Base-by-base conservation (phyloP, 1,284 basidiomycete species). In the Amylostereum chailletii region DNA sequence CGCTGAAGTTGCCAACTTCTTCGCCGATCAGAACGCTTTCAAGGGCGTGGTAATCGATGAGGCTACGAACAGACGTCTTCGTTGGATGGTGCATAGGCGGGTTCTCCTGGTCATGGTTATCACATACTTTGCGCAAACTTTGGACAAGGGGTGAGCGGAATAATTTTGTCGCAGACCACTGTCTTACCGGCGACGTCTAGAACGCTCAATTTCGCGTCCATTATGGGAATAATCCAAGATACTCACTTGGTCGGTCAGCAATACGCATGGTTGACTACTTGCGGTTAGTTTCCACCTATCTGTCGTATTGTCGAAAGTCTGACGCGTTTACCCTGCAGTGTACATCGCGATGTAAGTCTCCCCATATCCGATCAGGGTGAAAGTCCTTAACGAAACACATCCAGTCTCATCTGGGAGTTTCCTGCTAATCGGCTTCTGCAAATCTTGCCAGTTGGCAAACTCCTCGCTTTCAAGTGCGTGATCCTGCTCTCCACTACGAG, bases 191-290 rank as follows among this genome's bases (percentile, higher is more conserved):
- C 19, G 19, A 19, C 19, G 19, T 19, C 30, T 41, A 72, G 72
- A 49, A 76, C 75, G 9, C 65, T 77, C 46, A 75, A 71, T 51
- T 76, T 77, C 57, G 75, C 76, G 5, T 73, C 74, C 30, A 79
- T 79, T 53, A 79, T 78, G 77, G 75, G 75, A 29, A 75, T 77
- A 47, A 61, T 64, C 2, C 58, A 68, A 49, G 75, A 76, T 54
- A 71, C 70, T 0, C 53, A 70, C 49, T 67, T 77, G 9, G 59
- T 64, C 38, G 75, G 75, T 0, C 75, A 76, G 58, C 65, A 76
- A 57, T 77, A 76, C 55, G 66, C 70, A 1, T 76, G 74, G 75
- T 55, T 76, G 27, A 75, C 74, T 5, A 76, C 74, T 36, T 74
- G 72, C 55, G 67, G 71, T 72, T 55, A 3, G 70, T 58, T 4